phyloP scores from a whole-genome alignment of 495 filamentous ascomycete genomes.

The Aspergillus cavernicola region DNA sequence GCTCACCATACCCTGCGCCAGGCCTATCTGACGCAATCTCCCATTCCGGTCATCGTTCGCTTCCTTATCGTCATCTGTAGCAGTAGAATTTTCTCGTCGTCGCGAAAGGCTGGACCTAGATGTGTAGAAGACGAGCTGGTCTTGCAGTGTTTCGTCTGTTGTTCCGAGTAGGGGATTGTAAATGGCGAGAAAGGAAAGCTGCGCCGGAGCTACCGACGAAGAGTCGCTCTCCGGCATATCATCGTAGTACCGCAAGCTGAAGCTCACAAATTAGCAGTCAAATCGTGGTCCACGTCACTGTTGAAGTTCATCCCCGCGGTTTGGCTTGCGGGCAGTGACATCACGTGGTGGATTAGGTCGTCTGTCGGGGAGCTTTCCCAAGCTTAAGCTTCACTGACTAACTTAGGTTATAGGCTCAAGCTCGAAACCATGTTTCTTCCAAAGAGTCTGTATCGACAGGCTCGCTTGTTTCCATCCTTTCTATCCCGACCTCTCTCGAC shows the following conservation, averaged over 20 bases:
- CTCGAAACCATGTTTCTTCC: slow-evolving; percentile 23
- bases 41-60: slow-evolving; percentile 69
- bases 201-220: slow-evolving; percentile 63
- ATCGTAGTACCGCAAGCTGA: slow-evolving; percentile 21
- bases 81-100: slow-evolving; percentile 34
- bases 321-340: slow-evolving; percentile 28
- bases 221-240: slow-evolving; percentile 39
- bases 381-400: no score
- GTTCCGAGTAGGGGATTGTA: slow-evolving; percentile 89
- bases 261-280: slow-evolving; percentile 12
- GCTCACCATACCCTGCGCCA: slow-evolving; percentile 95
- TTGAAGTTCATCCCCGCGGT: slow-evolving; percentile 2
- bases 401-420: neutral
- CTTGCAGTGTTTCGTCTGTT: slow-evolving; percentile 79
- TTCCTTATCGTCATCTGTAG: slow-evolving; percentile 52
- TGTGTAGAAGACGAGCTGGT: slow-evolving; percentile 93
- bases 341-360: slow-evolving; percentile 32
- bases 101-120: slow-evolving; percentile 35
- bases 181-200: slow-evolving; percentile 83
- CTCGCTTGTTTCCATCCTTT: slow-evolving; percentile 8
- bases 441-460: slow-evolving; percentile 20
- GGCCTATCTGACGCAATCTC: slow-evolving; percentile 84
- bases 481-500: slow-evolving; percentile 27
- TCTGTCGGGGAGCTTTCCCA: slow-evolving; percentile 7
- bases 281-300: neutral